These are phyloP conservation scores for Aphanomyces astaci DNA, from an alignment of 352 stramenopile genomes.

Conservation along the genomic window DNA sequence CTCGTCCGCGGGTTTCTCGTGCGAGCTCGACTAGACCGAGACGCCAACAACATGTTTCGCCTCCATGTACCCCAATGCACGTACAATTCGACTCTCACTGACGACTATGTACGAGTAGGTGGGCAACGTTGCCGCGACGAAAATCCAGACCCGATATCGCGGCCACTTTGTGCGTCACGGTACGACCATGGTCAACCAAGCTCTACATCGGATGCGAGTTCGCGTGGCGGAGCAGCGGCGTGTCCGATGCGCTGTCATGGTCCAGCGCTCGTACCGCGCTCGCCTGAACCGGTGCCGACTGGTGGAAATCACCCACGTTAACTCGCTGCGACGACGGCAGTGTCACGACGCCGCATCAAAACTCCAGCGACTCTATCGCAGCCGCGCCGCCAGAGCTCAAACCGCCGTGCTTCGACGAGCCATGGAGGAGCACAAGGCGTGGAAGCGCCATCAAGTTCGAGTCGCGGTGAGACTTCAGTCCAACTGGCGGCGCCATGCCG, in stretches of 20 bases:
- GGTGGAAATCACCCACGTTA: slow-evolving; percentile 62
- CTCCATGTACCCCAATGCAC: neutral
- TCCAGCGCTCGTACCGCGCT: slow-evolving; percentile 51
- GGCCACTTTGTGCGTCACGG: neutral
- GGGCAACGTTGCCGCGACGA: neutral
- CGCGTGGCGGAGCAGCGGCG: neutral
- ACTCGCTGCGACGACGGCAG: slow-evolving; percentile 47
- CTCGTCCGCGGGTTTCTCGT: slow-evolving; percentile 41
- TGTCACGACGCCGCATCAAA: slow-evolving; percentile 39
- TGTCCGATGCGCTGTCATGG: slow-evolving; percentile 24
- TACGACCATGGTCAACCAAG: neutral
- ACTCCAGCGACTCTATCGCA: slow-evolving; percentile 56
- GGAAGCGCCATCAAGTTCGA: slow-evolving; percentile 29
- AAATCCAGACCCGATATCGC: neutral
- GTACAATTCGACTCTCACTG: too few species aligned
- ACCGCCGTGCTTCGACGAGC: slow-evolving; percentile 44
- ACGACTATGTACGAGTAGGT: too few species aligned
- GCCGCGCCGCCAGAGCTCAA: slow-evolving; percentile 39
- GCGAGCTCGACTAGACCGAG: neutral
- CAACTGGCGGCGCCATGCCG: slow-evolving; percentile 49
- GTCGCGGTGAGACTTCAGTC: slow-evolving; percentile 55
- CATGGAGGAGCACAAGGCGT: slow-evolving; percentile 37
- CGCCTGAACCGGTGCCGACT: slow-evolving; percentile 61
- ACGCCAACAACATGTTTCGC: neutral
- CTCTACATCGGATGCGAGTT: neutral